phyloP scores from a whole-genome alignment of 192 early-diverging fungal species.

The Thamnidium elegans region DNA sequence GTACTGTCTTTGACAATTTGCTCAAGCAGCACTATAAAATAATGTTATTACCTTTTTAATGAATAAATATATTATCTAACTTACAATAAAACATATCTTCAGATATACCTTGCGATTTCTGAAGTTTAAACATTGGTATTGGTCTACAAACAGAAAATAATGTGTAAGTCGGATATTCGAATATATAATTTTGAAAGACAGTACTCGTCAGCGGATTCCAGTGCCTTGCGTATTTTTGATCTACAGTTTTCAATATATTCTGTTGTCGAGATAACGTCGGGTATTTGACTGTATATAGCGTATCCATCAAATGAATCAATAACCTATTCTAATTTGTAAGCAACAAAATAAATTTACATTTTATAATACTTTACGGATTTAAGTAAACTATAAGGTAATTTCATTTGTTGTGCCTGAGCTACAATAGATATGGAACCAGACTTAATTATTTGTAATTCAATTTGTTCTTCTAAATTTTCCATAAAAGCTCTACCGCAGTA shows the following conservation, averaged over 20 bases:
- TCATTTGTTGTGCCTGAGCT: not conserved
- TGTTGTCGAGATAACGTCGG: not conserved
- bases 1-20: not conserved
- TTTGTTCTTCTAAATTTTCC: too few relatives aligned
- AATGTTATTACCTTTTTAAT: too few relatives aligned
- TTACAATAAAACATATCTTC: constrained; percentile 3
- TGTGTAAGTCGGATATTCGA: too few relatives aligned
- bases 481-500: too few relatives aligned
- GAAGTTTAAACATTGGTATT: not conserved
- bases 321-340: too few relatives aligned
- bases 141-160: not conserved
- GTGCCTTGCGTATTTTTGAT: not conserved
- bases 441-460: too few relatives aligned
- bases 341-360: too few relatives aligned
- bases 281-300: not conserved
- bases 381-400: not conserved
- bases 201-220: not conserved
- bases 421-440: not conserved
- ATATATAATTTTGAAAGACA: too few relatives aligned
- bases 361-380: not conserved
- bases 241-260: not conserved
- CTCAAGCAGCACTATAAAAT: not conserved
- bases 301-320: not conserved
- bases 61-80: not conserved
- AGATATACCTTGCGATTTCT: not conserved